A percentile compares a stretch with the other conserved stretches of the same genome.
phyloP scores from a whole-genome alignment of 139 green algal species.

The Ostreobium quekettii region DNA sequence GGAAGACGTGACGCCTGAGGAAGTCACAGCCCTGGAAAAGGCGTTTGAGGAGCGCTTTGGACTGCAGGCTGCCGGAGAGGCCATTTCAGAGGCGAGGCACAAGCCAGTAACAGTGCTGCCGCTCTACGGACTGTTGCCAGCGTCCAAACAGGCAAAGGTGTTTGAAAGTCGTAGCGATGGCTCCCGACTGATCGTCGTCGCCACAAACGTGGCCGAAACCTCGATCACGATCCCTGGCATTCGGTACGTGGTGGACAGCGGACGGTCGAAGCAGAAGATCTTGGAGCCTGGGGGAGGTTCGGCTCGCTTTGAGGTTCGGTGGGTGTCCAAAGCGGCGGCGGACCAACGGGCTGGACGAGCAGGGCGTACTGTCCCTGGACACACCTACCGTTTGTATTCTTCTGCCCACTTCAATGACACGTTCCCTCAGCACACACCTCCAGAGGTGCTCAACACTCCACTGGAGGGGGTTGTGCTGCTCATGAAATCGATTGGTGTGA shows the following conservation, averaged over 20 bases:
- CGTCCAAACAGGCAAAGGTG: slow-evolving; percentile 52
- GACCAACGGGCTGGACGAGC: slow-evolving; percentile 83
- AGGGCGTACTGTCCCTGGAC: slow-evolving; percentile 84
- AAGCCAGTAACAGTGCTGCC: slow-evolving; percentile 75
- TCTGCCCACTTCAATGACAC: slow-evolving; percentile 81
- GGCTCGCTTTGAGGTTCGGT: slow-evolving; percentile 68
- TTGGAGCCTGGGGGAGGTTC: slow-evolving; percentile 47
- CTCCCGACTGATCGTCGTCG: slow-evolving; percentile 79
- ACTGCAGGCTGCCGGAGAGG: not conserved
- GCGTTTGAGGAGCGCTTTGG: slow-evolving; percentile 37
- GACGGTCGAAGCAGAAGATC: slow-evolving; percentile 74
- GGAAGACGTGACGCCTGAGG: slow-evolving; percentile 53
- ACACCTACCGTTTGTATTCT: slow-evolving; percentile 90
- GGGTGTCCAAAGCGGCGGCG: slow-evolving; percentile 77
- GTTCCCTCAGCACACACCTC: slow-evolving; percentile 64
- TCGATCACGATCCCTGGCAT: slow-evolving; percentile 93
- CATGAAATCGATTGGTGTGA: slow-evolving; percentile 87
- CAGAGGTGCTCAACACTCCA: slow-evolving; percentile 76
- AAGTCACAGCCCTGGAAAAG: slow-evolving; percentile 59
- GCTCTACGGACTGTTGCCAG: slow-evolving; percentile 89
- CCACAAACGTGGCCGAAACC: slow-evolving; percentile 97
- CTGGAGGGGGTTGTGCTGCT: slow-evolving; percentile 85
- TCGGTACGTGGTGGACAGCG: slow-evolving; percentile 82
- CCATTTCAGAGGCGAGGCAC: not conserved
- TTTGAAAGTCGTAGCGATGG: slow-evolving; percentile 66